Evolutionary conservation across 1,284 basidiomycete species (phyloP).

Genomic region (Thelephora terrestris): DNA sequence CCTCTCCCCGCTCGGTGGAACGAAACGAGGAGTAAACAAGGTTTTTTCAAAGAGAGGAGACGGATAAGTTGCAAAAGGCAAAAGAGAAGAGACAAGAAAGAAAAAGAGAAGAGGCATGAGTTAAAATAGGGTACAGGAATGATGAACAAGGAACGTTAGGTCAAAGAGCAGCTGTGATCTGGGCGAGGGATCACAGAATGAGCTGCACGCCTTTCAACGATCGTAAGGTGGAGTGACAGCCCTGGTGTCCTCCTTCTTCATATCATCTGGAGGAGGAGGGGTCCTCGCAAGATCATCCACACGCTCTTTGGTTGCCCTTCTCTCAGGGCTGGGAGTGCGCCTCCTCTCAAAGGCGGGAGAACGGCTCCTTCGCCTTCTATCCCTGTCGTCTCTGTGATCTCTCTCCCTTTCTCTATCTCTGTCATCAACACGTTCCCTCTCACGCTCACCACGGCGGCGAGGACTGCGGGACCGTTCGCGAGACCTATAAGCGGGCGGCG

Average conservation of each 20-base stretch:
- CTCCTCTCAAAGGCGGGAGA: conserved; percentile 38
- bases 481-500: conserved; percentile 37
- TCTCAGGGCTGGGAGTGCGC: conserved; percentile 40
- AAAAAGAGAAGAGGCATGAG: not conserved
- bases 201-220: conserved; percentile 23
- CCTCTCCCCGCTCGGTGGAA: no score
- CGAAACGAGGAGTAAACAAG: not conserved
- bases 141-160: no score
- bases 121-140: no score
- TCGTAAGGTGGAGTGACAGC: conserved; percentile 45
- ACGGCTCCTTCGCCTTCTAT: conserved; percentile 36
- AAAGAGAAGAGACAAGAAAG: not conserved
- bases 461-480: conserved; percentile 31
- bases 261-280: conserved; percentile 31
- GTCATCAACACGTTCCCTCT: conserved; percentile 34
- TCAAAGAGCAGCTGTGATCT: not conserved
- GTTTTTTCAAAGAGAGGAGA: conserved; percentile 3
- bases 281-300: conserved; percentile 33
- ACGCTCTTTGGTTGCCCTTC: conserved; percentile 18
- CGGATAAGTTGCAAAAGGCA: not conserved
- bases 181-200: not conserved
- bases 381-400: conserved; percentile 21
- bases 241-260: conserved; percentile 39
- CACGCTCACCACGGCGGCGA: conserved; percentile 25
- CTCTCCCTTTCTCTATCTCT: conserved; percentile 27